These are phyloP conservation scores for Populus hybrid DNA, from an alignment of 441 rosid genomes.

Conservation along the genomic window DNA sequence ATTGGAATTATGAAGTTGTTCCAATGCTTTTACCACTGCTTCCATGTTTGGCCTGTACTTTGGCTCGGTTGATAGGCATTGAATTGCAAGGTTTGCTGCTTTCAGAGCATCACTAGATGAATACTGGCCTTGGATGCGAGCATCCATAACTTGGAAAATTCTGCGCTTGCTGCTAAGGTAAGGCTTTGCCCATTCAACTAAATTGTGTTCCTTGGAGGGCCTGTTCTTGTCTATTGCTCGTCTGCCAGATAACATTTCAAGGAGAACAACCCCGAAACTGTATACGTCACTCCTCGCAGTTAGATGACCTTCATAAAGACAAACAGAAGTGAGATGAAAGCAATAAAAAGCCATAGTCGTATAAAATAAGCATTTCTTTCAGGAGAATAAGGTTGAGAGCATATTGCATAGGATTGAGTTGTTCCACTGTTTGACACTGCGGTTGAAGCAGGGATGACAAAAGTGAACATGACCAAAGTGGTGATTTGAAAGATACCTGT, in stretches of 20 bases:
- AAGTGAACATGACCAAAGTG: not conserved
- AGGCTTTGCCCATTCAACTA: slow-evolving; percentile 88
- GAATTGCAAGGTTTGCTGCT: slow-evolving; percentile 51
- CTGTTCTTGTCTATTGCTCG: slow-evolving; percentile 72
- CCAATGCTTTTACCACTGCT: slow-evolving; percentile 52
- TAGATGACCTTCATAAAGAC: slow-evolving; percentile 49
- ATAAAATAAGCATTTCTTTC: not conserved
- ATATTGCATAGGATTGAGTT: not conserved
- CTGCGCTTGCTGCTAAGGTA: slow-evolving; percentile 65
- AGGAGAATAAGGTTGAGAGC: not conserved
- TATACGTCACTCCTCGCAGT: slow-evolving; percentile 76
- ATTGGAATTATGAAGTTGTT: slow-evolving; percentile 42
- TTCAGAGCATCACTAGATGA: slow-evolving; percentile 43
- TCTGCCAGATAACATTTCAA: slow-evolving; percentile 73
- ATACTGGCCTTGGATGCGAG: slow-evolving; percentile 67
- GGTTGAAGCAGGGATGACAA: not conserved
- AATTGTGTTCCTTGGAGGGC: slow-evolving; percentile 64
- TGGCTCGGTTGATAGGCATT: slow-evolving; percentile 62
- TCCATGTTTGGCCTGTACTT: slow-evolving; percentile 62
- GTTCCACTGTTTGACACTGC: too few species aligned
- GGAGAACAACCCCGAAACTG: slow-evolving; percentile 87
- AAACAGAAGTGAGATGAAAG: slow-evolving; percentile 6
- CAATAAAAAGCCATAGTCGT: not conserved
- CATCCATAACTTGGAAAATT: slow-evolving; percentile 61
- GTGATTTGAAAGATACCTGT: slow-evolving; percentile 48